Evolutionary conservation across 352 stramenopile genomes (phyloP).

Genomic region (Phytopythium mirpurense): DNA sequence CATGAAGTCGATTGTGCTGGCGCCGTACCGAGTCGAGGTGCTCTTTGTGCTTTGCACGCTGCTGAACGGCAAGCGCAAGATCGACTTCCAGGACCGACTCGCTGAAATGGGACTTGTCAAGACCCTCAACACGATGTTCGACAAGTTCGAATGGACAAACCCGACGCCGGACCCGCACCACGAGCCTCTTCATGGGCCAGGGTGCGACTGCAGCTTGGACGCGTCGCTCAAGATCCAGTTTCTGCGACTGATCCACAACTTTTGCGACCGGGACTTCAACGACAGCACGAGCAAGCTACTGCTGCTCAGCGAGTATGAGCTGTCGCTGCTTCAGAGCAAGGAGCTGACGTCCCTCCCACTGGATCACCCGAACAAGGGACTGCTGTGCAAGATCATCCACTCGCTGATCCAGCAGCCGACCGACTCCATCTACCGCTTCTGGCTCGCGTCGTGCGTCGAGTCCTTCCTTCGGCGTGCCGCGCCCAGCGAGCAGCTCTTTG

Average conservation of each 20-base stretch:
- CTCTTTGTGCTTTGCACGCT: constrained; percentile 96
- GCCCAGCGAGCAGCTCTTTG: constrained; percentile 88
- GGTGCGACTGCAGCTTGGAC: constrained; percentile 94
- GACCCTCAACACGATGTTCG: constrained; percentile 92
- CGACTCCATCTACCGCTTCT: constrained; percentile 95
- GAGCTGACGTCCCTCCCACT: constrained; percentile 50
- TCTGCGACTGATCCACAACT: constrained; percentile 94
- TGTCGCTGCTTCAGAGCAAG: constrained; percentile 41
- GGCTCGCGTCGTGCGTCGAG: constrained; percentile 95
- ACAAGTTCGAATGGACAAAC: constrained; percentile 88
- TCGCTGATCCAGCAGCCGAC: constrained; percentile 87
- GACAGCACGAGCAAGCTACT: constrained; percentile 80
- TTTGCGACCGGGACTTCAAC: constrained; percentile 93
- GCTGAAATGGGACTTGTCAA: constrained; percentile 87
- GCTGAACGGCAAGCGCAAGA: constrained; percentile 93
- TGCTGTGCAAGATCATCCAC: constrained; percentile 90
- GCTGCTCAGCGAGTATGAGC: constrained; percentile 66
- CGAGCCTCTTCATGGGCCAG: constrained; percentile 63
- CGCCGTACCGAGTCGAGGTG: constrained; percentile 93
- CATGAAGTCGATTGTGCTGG: constrained; percentile 91
- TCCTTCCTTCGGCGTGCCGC: constrained; percentile 89
- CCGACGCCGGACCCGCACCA: constrained; percentile 37
- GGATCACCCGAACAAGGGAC: constrained; percentile 64
- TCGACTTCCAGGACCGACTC: constrained; percentile 88
- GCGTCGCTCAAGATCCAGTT: constrained; percentile 95